These are phyloP conservation scores for Ustilago curta DNA, from an alignment of 1,284 basidiomycete species.

Conservation along the genomic window DNA sequence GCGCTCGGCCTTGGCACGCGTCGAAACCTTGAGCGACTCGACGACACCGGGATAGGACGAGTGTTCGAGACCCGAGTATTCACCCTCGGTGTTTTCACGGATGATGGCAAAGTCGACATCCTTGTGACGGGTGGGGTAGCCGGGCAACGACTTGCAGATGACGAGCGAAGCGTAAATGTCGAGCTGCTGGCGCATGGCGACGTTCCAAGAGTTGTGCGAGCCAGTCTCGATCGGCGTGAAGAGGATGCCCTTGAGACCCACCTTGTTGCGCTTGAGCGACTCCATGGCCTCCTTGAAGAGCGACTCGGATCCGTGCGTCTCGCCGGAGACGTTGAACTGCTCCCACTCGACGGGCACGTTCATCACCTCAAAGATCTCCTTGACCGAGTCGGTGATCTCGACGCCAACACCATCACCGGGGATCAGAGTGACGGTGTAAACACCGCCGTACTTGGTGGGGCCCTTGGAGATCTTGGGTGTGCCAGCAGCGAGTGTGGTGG, in stretches of 20 bases:
- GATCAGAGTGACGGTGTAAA: constrained; percentile 72
- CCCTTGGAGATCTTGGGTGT: constrained; percentile 81
- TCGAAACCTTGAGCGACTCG: constrained; percentile 97
- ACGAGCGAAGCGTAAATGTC: constrained; percentile 99
- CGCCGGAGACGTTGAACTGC: constrained; percentile 96
- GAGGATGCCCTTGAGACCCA: constrained; percentile 98
- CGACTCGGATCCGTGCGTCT: constrained; percentile 91
- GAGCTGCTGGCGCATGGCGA: constrained; percentile 98
- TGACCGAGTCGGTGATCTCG: constrained; percentile 97
- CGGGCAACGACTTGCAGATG: constrained; percentile 97
- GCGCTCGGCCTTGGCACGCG: constrained; percentile 93
- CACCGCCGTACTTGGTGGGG: constrained; percentile 93
- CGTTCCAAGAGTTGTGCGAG: constrained; percentile 99
- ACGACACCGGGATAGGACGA: constrained; percentile 95
- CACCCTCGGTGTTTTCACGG: constrained; percentile 99
- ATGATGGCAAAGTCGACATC: constrained; percentile 99
- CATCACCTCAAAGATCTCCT: constrained; percentile 96
- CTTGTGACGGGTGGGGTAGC: constrained; percentile 93
- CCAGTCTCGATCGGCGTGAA: constrained; percentile 97
- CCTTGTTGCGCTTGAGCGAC: constrained; percentile 95
- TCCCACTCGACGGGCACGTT: constrained; percentile 99
- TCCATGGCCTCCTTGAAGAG: constrained; percentile 94
- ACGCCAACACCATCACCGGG: constrained; percentile 77
- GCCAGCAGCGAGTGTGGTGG: constrained; percentile 83
- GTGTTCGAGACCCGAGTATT: constrained; percentile 99